These are phyloP conservation scores for Wallacemonas sp. DNA, from an alignment of 208 protist species.

Conservation along the genomic window DNA sequence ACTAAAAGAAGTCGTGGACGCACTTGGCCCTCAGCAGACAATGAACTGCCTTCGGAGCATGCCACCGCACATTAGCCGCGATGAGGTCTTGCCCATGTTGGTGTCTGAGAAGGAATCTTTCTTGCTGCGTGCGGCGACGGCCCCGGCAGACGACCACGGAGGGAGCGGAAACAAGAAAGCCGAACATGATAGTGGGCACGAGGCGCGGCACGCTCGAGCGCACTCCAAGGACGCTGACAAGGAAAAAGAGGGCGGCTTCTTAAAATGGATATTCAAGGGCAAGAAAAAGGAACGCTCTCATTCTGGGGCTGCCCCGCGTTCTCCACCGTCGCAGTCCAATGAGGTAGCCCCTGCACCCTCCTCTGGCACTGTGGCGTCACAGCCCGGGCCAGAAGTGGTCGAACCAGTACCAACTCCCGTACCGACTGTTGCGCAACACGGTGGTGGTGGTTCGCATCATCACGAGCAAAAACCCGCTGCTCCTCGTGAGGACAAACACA, in stretches of 20 bases:
- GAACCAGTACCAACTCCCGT: too few species aligned
- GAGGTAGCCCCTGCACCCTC: background rate
- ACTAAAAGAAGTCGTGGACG: slow-evolving; percentile 18
- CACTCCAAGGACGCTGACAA: background rate
- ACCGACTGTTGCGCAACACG: background rate
- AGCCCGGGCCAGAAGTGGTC: too few species aligned
- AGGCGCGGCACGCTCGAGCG: background rate
- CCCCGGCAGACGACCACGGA: background rate
- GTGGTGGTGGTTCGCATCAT: background rate
- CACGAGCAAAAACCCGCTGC: background rate
- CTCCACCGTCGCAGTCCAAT: background rate
- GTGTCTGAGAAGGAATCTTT: slow-evolving; percentile 2
- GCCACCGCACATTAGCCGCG: slow-evolving; percentile 8
- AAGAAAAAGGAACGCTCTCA: slow-evolving; percentile 12
- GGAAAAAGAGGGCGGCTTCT: slow-evolving; percentile 15
- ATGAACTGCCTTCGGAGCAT: slow-evolving; percentile 9
- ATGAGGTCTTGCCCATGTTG: slow-evolving; percentile 18
- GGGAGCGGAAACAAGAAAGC: background rate
- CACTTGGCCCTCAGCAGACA: slow-evolving; percentile 11
- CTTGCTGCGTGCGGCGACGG: background rate
- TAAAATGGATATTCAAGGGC: slow-evolving; percentile 18
- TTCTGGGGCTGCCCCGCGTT: background rate
- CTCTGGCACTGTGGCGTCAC: background rate
- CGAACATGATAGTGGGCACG: background rate
- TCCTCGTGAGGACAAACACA: background rate